Base-by-base conservation (phyloP, 2,329 filamentous ascomycete genomes). In the Harringtonia lauricola region DNA sequence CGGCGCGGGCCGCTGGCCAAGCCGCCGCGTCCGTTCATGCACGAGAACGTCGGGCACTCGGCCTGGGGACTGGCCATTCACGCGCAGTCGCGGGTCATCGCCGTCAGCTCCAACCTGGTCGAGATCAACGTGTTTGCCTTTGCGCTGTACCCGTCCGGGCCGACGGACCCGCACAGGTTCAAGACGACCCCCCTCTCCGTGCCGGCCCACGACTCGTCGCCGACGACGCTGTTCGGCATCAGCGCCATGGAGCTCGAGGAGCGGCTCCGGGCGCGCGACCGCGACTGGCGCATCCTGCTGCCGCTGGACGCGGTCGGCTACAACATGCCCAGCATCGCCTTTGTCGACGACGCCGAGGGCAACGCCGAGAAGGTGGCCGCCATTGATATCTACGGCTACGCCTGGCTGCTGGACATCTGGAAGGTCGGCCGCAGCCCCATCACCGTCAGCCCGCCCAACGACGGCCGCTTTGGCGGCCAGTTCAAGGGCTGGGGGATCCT, bases 51-150 rank as follows among this genome's bases (percentile, higher is more conserved):
- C 3, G 76, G 76, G 2, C 65, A 64, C 21, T 90, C 86, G 47
- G 90, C 89, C 3, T 98, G 92, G 92, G 92, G 90, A 0, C 63
- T 95, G 39, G 83, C 87, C 8, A 72, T 95, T 12, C 90, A 96
- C 59, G 72, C 77, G 48, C 67, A 80, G 49, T 86, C 86, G n/a
- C 79, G 89, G 0, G 67, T 95, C 48, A 83, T 98, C 49, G 92
- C 90, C 1, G 81, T 94, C 33, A 86, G 84, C 53, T 80, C 85
- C 0, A 98, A 98, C 57, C 74, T 71, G 4, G 56, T 57, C 41
- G 70, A 74, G 49, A 61, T 74, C 8, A 71, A 65, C 1, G 67
- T 79, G 1, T 78, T 77, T 52, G 70, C 69, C 1, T 66, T 69
- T 49, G 68, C 66, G 47, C 54, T 37, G 13, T 35, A 41, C 14